These are phyloP conservation scores for Cercospora sp. DNA, from an alignment of 2,329 filamentous ascomycete species.

Conservation along the genomic window DNA sequence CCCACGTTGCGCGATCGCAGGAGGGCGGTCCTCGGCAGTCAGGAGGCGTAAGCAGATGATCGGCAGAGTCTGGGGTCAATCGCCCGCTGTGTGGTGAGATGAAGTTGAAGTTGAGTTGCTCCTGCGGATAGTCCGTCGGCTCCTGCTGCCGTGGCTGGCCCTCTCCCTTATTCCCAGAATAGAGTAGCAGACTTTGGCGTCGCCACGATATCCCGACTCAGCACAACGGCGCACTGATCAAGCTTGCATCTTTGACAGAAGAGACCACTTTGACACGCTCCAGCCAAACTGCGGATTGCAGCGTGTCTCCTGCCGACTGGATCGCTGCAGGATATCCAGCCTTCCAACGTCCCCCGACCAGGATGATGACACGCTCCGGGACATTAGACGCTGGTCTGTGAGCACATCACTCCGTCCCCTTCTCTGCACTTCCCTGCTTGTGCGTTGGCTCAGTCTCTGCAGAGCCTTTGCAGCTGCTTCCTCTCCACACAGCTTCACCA, in stretches of 20 bases:
- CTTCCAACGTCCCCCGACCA: neutral
- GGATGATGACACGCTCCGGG: constrained; percentile 1
- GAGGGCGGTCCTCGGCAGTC: neutral
- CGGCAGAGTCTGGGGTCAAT: neutral
- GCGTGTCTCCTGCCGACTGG: neutral
- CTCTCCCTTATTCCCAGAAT: neutral
- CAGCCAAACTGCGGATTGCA: neutral
- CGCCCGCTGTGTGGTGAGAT: neutral
- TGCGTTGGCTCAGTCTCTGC: neutral
- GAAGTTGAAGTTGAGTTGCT: constrained; percentile 1
- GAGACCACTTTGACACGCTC: neutral
- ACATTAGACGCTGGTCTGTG: neutral
- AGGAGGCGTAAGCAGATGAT: neutral
- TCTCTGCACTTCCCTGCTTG: neutral
- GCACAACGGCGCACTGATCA: neutral
- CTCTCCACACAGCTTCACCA: neutral
- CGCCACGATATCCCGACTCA: neutral
- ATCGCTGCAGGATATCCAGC: neutral
- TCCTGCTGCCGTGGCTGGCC: neutral
- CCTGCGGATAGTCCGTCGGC: neutral
- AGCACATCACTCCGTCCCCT: neutral
- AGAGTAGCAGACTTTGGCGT: neutral
- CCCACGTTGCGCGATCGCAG: neutral
- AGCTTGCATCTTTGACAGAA: neutral
- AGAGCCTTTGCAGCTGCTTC: neutral